These are phyloP conservation scores for Comarum palustre DNA, from an alignment of 306 rosid genomes.

Conservation along the genomic window DNA sequence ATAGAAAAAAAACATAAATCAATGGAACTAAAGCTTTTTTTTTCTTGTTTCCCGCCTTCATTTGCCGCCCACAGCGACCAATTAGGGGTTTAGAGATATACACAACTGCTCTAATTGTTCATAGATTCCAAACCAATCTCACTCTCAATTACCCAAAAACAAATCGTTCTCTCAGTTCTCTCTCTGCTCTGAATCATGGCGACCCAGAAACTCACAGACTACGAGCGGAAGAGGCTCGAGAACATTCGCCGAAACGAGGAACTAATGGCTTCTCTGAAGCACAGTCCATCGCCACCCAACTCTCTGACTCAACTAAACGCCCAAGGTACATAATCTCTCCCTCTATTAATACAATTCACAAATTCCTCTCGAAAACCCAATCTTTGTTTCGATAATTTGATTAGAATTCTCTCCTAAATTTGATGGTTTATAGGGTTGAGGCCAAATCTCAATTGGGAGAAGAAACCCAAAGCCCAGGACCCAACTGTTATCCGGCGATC, in stretches of 20 bases:
- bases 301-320: conserved; percentile 57
- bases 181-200: conserved; percentile 37
- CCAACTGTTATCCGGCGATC: conserved; percentile 68
- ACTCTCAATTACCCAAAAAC: too few species aligned
- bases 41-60: too few species aligned
- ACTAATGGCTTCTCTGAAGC: conserved; percentile 74
- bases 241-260: conserved; percentile 89
- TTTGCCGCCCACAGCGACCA: too few species aligned
- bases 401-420: background rate
- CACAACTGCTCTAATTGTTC: too few species aligned
- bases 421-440: conserved; percentile 32
- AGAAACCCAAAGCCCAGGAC: conserved; percentile 49
- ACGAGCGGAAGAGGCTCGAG: conserved; percentile 78
- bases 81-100: too few species aligned
- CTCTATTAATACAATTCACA: background rate
- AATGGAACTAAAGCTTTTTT: too few species aligned
- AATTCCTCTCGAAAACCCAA: background rate
- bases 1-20: too few species aligned
- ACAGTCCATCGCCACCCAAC: conserved; percentile 55
- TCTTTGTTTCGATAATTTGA: background rate
- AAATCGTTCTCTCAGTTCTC: background rate
- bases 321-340: conserved; percentile 41
- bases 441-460: conserved; percentile 50
- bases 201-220: conserved; percentile 51
- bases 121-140: too few species aligned